Conservation (phyloP, 2,329 filamentous ascomycete genomes). For the Fusarium mundagurra region DNA sequence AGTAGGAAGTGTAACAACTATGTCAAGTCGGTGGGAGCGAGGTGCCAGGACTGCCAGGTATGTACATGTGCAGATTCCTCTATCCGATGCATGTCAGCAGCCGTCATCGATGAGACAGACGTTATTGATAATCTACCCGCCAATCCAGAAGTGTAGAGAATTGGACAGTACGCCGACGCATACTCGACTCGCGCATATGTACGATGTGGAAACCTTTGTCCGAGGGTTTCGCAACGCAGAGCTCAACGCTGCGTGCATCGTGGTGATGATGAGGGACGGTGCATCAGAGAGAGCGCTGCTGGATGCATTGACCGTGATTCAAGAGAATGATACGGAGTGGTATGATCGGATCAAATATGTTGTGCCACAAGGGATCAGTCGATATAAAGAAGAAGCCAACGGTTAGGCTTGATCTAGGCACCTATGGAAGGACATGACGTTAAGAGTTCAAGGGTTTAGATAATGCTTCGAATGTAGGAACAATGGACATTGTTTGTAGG, state of each 20-base stretch:
- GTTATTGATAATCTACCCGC: slow-evolving; percentile 19
- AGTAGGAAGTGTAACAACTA: slow-evolving; percentile 33
- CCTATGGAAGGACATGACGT: neutral
- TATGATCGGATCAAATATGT: slow-evolving; percentile 26
- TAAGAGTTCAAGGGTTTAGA: neutral
- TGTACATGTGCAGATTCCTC: slow-evolving; percentile 6
- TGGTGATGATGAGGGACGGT: slow-evolving; percentile 36
- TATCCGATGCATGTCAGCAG: slow-evolving; percentile 4
- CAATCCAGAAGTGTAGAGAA: slow-evolving; percentile 28
- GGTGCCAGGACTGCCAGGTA: slow-evolving; percentile 38
- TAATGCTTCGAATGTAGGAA: neutral
- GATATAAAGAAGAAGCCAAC: slow-evolving; percentile 13
- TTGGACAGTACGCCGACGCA: slow-evolving; percentile 36
- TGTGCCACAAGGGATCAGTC: slow-evolving; percentile 29
- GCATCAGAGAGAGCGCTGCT: slow-evolving; percentile 24
- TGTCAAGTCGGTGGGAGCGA: slow-evolving; percentile 32
- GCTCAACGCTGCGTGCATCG: slow-evolving; percentile 31
- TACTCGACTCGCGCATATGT: slow-evolving; percentile 32
- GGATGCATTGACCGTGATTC: slow-evolving; percentile 35
- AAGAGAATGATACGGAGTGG: slow-evolving; percentile 30
- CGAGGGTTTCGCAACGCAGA: slow-evolving; percentile 31
- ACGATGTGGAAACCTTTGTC: slow-evolving; percentile 35
- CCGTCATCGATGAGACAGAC: slow-evolving; percentile 15
- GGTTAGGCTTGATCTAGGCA: neutral
- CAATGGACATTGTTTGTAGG: neutral